A percentile compares a stretch with the other conserved stretches of the same genome.
phyloP scores from a whole-genome alignment of 768 basidiomycete genomes.

The Mycena filopes region DNA sequence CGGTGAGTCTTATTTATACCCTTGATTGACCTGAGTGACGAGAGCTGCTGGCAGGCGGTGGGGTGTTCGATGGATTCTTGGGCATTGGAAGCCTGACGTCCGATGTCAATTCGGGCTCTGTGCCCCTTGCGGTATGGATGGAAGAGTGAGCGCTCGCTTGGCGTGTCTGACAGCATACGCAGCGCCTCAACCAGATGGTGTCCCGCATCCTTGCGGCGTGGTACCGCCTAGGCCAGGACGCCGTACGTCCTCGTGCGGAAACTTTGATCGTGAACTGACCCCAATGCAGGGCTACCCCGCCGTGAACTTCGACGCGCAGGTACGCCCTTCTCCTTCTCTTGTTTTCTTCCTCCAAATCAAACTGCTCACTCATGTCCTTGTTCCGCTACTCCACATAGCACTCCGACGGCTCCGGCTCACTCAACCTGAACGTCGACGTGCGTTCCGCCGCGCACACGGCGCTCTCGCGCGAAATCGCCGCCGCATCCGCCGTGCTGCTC shows the following conservation, averaged over 20 bases:
- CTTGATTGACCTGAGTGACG: slow-evolving; percentile 33
- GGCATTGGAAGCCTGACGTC: slow-evolving; percentile 39
- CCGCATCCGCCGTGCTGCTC: slow-evolving; percentile 72
- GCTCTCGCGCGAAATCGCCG: slow-evolving; percentile 70
- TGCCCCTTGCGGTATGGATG: slow-evolving; percentile 43
- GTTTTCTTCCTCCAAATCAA: too few species aligned
- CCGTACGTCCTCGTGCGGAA: slow-evolving; percentile 52
- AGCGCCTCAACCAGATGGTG: slow-evolving; percentile 61
- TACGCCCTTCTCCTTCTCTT: too few species aligned
- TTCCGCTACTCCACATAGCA: too few species aligned
- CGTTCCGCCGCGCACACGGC: slow-evolving; percentile 57
- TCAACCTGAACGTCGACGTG: slow-evolving; percentile 56
- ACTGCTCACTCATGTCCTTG: too few species aligned
- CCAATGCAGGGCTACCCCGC: slow-evolving; percentile 66
- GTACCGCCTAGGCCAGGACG: slow-evolving; percentile 61
- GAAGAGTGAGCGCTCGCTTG: too few species aligned
- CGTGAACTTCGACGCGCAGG: slow-evolving; percentile 60
- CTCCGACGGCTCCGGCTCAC: slow-evolving; percentile 55
- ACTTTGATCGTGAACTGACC: slow-evolving; percentile 76
- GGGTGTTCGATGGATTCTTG: slow-evolving; percentile 37
- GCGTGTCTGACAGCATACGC: too few species aligned
- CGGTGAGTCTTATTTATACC: slow-evolving; percentile 36
- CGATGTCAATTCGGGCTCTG: slow-evolving; percentile 49
- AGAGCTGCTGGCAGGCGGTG: slow-evolving; percentile 50
- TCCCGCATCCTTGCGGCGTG: slow-evolving; percentile 55